Conservation (phyloP, 345 rosid genomes). For the Salix koriyanagi region DNA sequence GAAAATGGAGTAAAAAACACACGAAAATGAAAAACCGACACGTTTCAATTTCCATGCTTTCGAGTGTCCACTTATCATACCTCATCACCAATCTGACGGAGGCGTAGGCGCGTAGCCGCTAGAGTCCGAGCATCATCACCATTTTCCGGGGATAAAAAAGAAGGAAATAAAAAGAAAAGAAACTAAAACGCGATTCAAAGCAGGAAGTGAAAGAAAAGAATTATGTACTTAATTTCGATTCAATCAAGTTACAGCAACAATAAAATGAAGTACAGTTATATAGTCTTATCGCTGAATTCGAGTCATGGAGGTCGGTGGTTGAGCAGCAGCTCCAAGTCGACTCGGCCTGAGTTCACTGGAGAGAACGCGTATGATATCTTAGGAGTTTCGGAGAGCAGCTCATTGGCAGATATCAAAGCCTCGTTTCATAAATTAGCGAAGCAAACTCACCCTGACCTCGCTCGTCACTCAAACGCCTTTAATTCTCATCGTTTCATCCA, state of each 20-base stretch:
- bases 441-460: conserved; percentile 87
- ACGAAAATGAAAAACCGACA: neutral
- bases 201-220: conserved; percentile 12
- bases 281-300: conserved; percentile 10
- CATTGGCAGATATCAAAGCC: conserved; percentile 76
- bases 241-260: conserved; percentile 14
- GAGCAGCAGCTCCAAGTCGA: conserved; percentile 43
- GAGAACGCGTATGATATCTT: conserved; percentile 72
- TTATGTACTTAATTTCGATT: conserved; percentile 16
- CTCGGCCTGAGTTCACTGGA: conserved; percentile 49
- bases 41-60: neutral
- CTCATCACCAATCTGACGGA: neutral
- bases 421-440: conserved; percentile 83
- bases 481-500: conserved; percentile 65
- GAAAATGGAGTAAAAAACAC: neutral
- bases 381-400: conserved; percentile 59
- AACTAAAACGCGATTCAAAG: neutral
- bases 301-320: conserved; percentile 39
- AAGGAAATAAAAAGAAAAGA: neutral
- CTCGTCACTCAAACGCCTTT: conserved; percentile 38
- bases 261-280: neutral
- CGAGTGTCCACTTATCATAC: neutral
- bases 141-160: neutral
- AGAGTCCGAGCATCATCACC: neutral
- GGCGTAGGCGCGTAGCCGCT: too few relatives aligned